Base-by-base conservation (phyloP, 495 filamentous ascomycete genomes). In the Letharia columbiana region DNA sequence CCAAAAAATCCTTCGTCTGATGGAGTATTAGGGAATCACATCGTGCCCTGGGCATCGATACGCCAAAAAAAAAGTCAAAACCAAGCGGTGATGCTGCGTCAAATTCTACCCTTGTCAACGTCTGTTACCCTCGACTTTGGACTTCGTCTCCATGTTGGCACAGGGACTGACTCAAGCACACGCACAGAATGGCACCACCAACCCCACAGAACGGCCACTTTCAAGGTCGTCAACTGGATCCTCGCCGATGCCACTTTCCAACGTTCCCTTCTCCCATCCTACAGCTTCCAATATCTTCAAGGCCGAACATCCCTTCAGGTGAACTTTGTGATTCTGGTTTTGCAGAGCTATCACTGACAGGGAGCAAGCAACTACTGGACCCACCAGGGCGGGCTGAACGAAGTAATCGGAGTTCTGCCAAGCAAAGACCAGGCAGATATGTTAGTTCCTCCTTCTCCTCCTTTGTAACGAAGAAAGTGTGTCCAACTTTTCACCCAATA, bases 321-420 rank as follows among this genome's bases (percentile, higher is more conserved):
- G 41, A 35, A 31, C 11, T 20, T n/a, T 11, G 49, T 9, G 15
- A 37, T 33, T 40, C 17, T 11, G 13, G 6, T 20, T 31, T 28
- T 61, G 85, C n/a, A 79, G 85, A 61, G 82, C 83, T 23, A 80
- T 81, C 8, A 85, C 86, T 73, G 85, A 89, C 63, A 84, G 85
- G 85, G 4, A 89, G 88, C 9, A 69, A 83, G 84, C 68, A 91
- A 91, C 72, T 91, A 91, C 73, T 91, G 88, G 88, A 90, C 88
- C 10, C 87, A 84, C 69, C 80, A 84, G 60, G 88, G 88, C 35
- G 88, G 88, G 1, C 75, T 91, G 31, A 78, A 85, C 13, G 88
- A 91, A 72, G 88, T 90, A 7, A 82, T 90, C 52, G 82, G 80
- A 10, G 86, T 90, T 13, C 76, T 91, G 18, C 88, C 88, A 0